These are phyloP conservation scores for Metschnikowia lochheadii DNA, from an alignment of 805 yeast species.

Conservation along the genomic window DNA sequence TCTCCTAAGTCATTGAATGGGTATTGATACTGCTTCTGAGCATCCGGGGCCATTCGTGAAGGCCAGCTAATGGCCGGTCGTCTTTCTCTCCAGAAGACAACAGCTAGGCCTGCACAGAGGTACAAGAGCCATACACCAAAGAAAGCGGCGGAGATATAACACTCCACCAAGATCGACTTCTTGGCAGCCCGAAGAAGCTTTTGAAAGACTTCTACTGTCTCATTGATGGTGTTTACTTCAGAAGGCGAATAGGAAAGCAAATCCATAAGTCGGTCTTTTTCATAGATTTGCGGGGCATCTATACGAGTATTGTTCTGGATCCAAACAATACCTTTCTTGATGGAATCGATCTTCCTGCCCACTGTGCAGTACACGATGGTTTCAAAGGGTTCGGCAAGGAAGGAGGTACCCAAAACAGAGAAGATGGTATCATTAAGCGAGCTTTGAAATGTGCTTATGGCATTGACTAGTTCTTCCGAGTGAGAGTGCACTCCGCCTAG, in stretches of 20 bases:
- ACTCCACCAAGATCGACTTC: constrained; percentile 40
- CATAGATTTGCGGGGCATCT: constrained; percentile 6
- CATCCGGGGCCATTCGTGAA: constrained; percentile 7
- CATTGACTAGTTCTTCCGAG: constrained; percentile 4
- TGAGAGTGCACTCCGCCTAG: constrained; percentile 61
- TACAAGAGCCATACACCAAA: constrained; percentile 48
- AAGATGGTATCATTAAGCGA: constrained; percentile 58
- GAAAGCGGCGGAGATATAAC: constrained; percentile 43
- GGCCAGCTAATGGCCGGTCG: constrained; percentile 12
- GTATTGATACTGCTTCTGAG: constrained; percentile 5
- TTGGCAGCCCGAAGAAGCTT: constrained; percentile 30
- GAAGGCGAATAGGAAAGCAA: constrained; percentile 46
- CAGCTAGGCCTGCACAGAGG: constrained; percentile 33
- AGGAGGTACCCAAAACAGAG: constrained; percentile 63
- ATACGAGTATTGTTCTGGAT: constrained; percentile 50
- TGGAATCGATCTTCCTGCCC: constrained; percentile 61
- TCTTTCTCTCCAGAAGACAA: constrained; percentile 7
- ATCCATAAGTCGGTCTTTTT: constrained; percentile 28
- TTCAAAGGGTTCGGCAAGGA: constrained; percentile 57
- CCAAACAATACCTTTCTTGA: constrained; percentile 79
- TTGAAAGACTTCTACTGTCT: constrained; percentile 22
- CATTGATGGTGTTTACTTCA: constrained; percentile 40
- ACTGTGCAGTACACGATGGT: constrained; percentile 76
- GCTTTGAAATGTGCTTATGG: constrained; percentile 14
- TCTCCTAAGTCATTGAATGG: constrained; percentile 12